These are phyloP conservation scores for Mytilinidion resinicola DNA, from an alignment of 495 filamentous ascomycete species.

Conservation along the genomic window DNA sequence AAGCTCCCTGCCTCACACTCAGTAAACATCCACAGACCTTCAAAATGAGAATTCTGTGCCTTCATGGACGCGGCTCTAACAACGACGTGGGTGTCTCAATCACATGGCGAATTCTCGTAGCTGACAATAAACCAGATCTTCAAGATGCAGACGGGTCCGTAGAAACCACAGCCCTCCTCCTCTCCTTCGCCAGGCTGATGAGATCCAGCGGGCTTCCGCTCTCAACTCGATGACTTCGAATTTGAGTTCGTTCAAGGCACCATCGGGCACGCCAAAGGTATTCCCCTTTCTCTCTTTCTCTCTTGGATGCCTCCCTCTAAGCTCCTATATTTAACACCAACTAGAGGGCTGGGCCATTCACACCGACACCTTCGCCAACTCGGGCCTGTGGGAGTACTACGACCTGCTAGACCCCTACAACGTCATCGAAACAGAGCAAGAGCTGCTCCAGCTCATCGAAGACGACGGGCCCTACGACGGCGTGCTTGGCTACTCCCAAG, in stretches of 20 bases:
- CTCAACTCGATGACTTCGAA: constrained; percentile 18
- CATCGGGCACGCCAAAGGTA: constrained; percentile 17
- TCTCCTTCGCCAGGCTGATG: constrained; percentile 3
- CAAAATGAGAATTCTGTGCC: constrained; percentile 22
- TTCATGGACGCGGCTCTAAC: constrained; percentile 21
- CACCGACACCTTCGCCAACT: background rate
- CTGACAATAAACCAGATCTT: background rate
- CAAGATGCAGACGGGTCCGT: background rate
- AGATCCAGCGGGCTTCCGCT: constrained; percentile 13
- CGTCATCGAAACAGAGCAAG: constrained; percentile 8
- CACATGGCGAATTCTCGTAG: background rate
- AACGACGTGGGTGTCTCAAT: constrained; percentile 13
- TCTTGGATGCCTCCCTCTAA: background rate
- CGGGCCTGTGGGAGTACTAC: constrained; percentile 16
- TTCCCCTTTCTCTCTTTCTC: constrained; percentile 1
- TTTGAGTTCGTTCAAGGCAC: constrained; percentile 22
- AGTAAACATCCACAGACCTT: too few species aligned
- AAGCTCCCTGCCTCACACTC: too few species aligned
- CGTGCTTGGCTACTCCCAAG: constrained; percentile 19
- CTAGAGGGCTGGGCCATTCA: background rate
- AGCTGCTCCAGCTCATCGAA: constrained; percentile 7
- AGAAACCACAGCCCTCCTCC: background rate
- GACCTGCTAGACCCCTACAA: constrained; percentile 5
- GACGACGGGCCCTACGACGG: constrained; percentile 22
- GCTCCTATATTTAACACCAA: background rate